phyloP scores from a whole-genome alignment of 1,284 basidiomycete species.

The Microbotryum saponariae region DNA sequence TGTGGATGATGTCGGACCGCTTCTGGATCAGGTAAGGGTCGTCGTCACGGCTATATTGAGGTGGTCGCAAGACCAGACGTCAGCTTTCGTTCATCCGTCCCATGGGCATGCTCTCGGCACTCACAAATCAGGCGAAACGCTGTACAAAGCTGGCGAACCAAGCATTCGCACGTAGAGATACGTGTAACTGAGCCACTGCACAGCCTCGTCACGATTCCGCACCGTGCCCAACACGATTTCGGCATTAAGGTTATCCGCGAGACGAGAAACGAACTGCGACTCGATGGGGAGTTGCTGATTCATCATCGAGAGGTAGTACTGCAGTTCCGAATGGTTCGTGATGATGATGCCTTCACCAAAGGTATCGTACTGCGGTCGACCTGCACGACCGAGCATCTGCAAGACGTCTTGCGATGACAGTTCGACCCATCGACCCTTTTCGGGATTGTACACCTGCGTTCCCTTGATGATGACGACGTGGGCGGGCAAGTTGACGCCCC shows the following conservation, averaged over 20 bases:
- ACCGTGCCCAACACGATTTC: conserved; percentile 96
- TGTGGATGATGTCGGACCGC: conserved; percentile 76
- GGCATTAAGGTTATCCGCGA: conserved; percentile 94
- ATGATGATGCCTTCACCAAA: conserved; percentile 98
- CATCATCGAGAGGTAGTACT: conserved; percentile 89
- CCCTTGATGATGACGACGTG: conserved; percentile 99
- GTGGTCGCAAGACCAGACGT: neutral
- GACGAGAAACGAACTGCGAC: conserved; percentile 82
- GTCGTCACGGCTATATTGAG: conserved; percentile 53
- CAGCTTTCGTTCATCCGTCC: too few species aligned
- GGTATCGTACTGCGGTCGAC: conserved; percentile 95
- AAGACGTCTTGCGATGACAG: conserved; percentile 92
- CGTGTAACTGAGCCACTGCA: conserved; percentile 93
- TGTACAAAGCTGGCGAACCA: conserved; percentile 78
- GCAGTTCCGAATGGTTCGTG: conserved; percentile 92
- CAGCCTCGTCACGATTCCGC: conserved; percentile 91
- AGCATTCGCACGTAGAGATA: conserved; percentile 97
- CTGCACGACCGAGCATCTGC: conserved; percentile 98
- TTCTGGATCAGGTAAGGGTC: conserved; percentile 83
- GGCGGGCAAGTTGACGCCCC: conserved; percentile 98
- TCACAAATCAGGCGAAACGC: conserved; percentile 75
- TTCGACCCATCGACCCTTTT: conserved; percentile 96
- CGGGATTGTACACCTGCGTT: conserved; percentile 98
- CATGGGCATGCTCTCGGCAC: neutral
- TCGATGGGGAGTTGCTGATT: conserved; percentile 97